Percentiles rank a stretch among this genome's conserved stretches.
These are phyloP conservation scores for Penicillium ochrochloron DNA, from an alignment of 495 filamentous ascomycete genomes.

Conservation along the genomic window DNA sequence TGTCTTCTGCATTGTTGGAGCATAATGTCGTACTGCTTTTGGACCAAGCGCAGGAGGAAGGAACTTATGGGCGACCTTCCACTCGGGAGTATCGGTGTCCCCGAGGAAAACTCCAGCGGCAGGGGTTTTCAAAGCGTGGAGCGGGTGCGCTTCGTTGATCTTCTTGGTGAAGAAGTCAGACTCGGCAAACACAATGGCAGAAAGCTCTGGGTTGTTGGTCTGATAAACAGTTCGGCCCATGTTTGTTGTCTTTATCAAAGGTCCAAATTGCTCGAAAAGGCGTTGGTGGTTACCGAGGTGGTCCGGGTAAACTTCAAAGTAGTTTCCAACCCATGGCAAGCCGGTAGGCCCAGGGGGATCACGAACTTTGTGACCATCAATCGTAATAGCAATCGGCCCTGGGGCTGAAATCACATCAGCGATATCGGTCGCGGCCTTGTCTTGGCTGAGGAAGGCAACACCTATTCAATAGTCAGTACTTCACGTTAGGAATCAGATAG, in stretches of 20 bases:
- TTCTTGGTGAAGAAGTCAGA: conserved; percentile 57
- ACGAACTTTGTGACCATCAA: conserved; percentile 50
- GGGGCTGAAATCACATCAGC: conserved; percentile 34
- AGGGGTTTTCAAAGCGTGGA: conserved; percentile 49
- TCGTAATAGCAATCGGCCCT: conserved; percentile 43
- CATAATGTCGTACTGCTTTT: conserved; percentile 60
- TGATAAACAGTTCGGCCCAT: conserved; percentile 54
- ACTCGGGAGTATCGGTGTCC: conserved; percentile 55
- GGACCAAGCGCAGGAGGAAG: conserved; percentile 57
- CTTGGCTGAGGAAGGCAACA: conserved; percentile 43
- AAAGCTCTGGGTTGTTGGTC: conserved; percentile 54
- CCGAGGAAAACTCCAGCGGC: conserved; percentile 55
- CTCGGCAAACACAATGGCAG: conserved; percentile 48
- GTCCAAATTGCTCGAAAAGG: conserved; percentile 57
- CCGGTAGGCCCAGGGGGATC: conserved; percentile 50
- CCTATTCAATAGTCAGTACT: conserved; percentile 26
- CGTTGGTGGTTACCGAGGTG: conserved; percentile 62
- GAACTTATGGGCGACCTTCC: conserved; percentile 58
- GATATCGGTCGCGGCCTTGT: conserved; percentile 31
- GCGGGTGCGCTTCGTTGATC: conserved; percentile 54
- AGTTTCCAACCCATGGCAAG: conserved; percentile 55
- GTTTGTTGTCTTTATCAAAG: conserved; percentile 57
- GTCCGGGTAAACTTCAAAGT: conserved; percentile 62
- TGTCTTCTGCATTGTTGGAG: conserved; percentile 56
- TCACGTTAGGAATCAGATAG: background rate